Evolutionary conservation across 441 rosid species (phyloP), one percentile per base, ranked within the genome.

Genomic region (Aleurites moluccanus): DNA sequence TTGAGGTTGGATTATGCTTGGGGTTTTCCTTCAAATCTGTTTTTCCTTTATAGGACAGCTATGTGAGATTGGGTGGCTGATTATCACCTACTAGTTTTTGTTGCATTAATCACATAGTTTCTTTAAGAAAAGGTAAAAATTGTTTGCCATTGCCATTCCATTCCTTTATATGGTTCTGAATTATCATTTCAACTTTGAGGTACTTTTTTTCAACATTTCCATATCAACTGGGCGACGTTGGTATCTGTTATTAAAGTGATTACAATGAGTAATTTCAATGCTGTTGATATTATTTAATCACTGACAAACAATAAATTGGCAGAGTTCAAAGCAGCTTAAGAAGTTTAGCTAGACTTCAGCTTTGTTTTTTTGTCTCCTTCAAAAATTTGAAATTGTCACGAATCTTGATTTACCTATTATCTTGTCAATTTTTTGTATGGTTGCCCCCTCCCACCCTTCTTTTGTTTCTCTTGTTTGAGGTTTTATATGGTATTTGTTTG

Each of bases 171-270:
- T 33, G 14, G 25, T 52, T 56, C 61, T 14, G n/a, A 69, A 69
- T 69, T 33, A 4, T 69, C 30, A 69, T 70, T 64, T 70, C 40
- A 57, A 20, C 6, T 4, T 38, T 70, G 23, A 57, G 52, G 53
- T 57, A 18, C 8, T 57, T 57, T 35, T 6, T 25, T 70, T 40
- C 21, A 38, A 40, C 18, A 56, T 56, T 28, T 49, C 21, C 47
- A 3, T 57, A n/a, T 70, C 33, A n/a, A 27, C 7, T 35, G 61
- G 33, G 49, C 4, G 21, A 38, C 49, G 15, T 53, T 13, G n/a
- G 35, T 44, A 57, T 13, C 0, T 14, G 7, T 6, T 69, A 49
- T 69, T 6, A 30, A 38, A n/a, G 33, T 35, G 23, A 55, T 16
- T 33, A n/a, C 30, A 30, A 10, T 9, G 42, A 27, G n/a, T 25